Evolutionary conservation across 2,329 filamentous ascomycete genomes (phyloP).

Genomic region (Neofusicoccum umdonicola): DNA sequence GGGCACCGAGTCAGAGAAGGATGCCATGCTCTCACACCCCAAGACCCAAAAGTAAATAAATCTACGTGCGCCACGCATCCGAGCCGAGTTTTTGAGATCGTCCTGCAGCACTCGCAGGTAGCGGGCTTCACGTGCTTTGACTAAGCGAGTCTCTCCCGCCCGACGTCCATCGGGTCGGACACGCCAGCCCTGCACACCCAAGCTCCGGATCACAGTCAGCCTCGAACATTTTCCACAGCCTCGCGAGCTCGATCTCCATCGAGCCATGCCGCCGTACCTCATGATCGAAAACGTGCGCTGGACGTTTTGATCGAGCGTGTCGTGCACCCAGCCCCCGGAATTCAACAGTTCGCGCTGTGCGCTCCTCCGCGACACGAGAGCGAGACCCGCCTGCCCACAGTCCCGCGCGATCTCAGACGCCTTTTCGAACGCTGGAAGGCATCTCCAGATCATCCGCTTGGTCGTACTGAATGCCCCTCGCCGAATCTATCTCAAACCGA

Average conservation of each 20-base stretch:
- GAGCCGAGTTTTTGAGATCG: background rate
- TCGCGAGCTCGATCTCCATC: background rate
- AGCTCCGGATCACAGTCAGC: background rate
- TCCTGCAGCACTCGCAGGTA: background rate
- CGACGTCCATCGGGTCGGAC: conserved; percentile 9
- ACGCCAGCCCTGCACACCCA: conserved; percentile 12
- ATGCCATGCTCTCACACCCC: background rate
- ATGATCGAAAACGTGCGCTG: background rate
- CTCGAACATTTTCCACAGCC: conserved; percentile 1
- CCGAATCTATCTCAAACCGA: background rate
- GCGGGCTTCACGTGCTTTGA: conserved; percentile 13
- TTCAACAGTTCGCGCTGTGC: background rate
- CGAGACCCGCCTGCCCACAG: background rate
- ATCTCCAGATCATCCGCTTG: background rate
- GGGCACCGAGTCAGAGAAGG: background rate
- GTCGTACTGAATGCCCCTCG: background rate
- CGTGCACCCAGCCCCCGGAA: background rate
- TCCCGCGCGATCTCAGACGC: background rate
- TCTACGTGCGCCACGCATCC: background rate
- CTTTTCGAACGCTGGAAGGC: background rate
- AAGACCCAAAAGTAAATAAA: background rate
- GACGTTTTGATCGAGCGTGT: background rate
- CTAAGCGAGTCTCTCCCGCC: conserved; percentile 12
- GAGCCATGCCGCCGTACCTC: background rate
- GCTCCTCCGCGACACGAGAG: background rate